Percentiles rank a stretch among this genome's conserved stretches.
These are phyloP conservation scores for Tetradesmus obliquus DNA, from an alignment of 139 green algal species.

Conservation along the genomic window DNA sequence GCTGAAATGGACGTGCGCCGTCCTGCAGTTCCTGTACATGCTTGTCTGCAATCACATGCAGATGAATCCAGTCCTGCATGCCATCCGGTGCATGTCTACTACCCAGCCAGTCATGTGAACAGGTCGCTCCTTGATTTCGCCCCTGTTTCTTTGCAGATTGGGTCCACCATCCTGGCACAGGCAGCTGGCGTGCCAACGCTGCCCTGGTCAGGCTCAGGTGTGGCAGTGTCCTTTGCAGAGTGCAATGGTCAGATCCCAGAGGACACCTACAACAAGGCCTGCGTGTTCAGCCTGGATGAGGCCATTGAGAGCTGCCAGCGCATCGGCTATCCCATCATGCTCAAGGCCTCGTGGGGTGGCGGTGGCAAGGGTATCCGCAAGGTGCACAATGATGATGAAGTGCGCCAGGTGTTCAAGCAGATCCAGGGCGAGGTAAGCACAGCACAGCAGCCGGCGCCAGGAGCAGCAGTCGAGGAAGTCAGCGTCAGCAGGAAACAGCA, in stretches of 20 bases:
- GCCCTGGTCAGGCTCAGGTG: conserved; percentile 89
- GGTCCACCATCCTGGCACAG: conserved; percentile 96
- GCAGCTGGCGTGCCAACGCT: conserved; percentile 93
- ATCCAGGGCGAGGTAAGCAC: conserved; percentile 87
- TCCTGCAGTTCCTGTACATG: no score
- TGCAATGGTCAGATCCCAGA: conserved; percentile 81
- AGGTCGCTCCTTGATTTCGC: background rate
- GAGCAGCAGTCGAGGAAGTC: background rate
- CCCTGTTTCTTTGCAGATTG: conserved; percentile 63
- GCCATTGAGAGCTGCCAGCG: conserved; percentile 74
- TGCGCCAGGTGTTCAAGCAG: conserved; percentile 76
- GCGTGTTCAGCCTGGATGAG: conserved; percentile 78
- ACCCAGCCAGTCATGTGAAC: background rate
- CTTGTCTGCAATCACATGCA: background rate
- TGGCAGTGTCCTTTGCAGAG: conserved; percentile 75
- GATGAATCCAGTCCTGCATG: background rate
- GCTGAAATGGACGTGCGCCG: no score
- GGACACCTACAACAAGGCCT: conserved; percentile 78
- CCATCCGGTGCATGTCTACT: background rate
- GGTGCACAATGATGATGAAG: conserved; percentile 81
- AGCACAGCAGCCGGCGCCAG: background rate
- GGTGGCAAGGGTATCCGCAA: conserved; percentile 97
- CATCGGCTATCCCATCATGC: conserved; percentile 97
- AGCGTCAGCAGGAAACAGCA: background rate
- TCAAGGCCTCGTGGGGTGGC: conserved; percentile 98